Conservation (phyloP, 1,284 basidiomycete species). For the Filobasidium uniguttulatum region DNA sequence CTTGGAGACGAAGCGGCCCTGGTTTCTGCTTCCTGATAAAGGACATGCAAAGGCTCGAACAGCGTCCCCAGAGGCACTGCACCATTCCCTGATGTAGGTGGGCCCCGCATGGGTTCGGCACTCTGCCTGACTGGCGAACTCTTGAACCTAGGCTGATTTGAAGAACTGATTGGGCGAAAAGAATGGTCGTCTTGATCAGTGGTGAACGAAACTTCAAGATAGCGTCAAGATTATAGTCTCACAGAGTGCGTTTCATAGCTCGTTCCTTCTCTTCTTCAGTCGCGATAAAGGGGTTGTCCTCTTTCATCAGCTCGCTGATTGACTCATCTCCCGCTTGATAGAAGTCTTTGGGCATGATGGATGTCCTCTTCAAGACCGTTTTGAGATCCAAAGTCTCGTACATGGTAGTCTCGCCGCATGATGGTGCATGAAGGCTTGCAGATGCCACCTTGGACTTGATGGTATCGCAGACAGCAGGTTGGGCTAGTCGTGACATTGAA, state of each 20-base stretch:
- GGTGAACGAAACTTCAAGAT: too few species aligned
- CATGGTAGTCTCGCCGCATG: background rate
- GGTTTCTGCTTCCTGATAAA: background rate
- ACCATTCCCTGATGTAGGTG: too few species aligned
- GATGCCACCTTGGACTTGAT: background rate
- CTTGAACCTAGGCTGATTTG: background rate
- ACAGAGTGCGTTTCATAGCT: background rate
- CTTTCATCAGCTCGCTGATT: background rate
- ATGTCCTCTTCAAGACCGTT: background rate
- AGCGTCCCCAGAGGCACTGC: too few species aligned
- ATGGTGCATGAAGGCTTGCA: background rate
- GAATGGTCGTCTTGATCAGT: background rate
- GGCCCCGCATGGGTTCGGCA: too few species aligned
- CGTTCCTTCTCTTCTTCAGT: background rate
- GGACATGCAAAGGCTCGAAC: too few species aligned
- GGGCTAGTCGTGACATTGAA: too few species aligned
- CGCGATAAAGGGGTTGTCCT: conserved; percentile 1
- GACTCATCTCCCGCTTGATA: background rate
- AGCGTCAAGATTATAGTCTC: background rate
- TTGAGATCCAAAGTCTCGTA: background rate
- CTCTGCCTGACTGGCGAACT: background rate
- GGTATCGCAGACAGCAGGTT: too few species aligned
- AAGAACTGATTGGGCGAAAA: background rate
- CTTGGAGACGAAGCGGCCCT: background rate
- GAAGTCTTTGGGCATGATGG: conserved; percentile 1